Base-by-base conservation (phyloP, 1,284 basidiomycete species). In the Ceratobasidium sp. region DNA sequence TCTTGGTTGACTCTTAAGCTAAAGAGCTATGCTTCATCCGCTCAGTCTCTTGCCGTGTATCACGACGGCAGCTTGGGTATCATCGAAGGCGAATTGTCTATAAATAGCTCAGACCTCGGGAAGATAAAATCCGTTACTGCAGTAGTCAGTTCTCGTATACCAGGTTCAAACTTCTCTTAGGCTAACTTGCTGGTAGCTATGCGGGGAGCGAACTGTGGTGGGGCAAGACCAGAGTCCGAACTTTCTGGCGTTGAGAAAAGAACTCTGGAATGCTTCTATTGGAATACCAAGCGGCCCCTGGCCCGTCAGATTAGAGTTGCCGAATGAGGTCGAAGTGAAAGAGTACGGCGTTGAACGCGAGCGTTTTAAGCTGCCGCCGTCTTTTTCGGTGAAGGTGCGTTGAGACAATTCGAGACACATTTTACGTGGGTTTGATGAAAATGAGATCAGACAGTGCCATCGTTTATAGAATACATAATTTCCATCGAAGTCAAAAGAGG, bases 171-270 rank as follows among this genome's bases (percentile, higher is more conserved):
- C 15, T 31, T 11, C 60, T 31, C n/a, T 3, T 6, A 1, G 50
- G 50, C 36, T 64, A 51, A 51, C 47, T 22, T 14, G 9, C 0
- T n/a, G 45, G 15, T 48, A 64, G 62, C 45, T 64, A 17, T 48
- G 8, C 6, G 62, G 62, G 31, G 62, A 64, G 24, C 62, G 62
- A 24, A 64, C 62, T 2, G 47, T 64, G 17, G 62, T 64, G n/a
- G 62, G 62, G 29, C 62, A 64, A n/a, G 62, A 64, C 47, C 48
- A 64, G 33, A 64, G 62, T 31, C 62, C 62, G 15, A 64, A 29
- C 15, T 64, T 64, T 8, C 62, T 64, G n/a, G 44, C 48, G 19
- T 17, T 64, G 45, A 14, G 62, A 64, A 51, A 11, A 17, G 62
- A 64, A 19, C 9, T 64, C 6, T 64, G 62, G 62, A 64, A 64